Conservation (phyloP, 495 filamentous ascomycete species). For the Neurospora sp. region DNA sequence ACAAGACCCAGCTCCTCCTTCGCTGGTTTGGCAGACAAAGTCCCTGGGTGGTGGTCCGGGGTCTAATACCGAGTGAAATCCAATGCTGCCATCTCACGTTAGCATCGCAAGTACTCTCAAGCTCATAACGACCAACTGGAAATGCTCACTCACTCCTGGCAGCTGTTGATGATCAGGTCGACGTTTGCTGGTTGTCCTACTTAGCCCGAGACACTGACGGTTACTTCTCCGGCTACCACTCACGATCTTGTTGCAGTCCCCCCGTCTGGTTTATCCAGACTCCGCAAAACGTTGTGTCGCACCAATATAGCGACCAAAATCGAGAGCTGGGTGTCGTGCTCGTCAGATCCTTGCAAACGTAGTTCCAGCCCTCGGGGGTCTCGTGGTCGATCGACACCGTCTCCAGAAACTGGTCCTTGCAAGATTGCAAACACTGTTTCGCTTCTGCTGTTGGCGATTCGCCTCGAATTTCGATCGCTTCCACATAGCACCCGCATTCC, state of each 20-base stretch:
- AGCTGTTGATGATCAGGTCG: slow-evolving; percentile 37
- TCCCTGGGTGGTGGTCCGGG: slow-evolving; percentile 24
- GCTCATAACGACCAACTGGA: not conserved
- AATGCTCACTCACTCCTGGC: slow-evolving; percentile 30
- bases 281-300: slow-evolving; percentile 34
- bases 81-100: slow-evolving; percentile 19
- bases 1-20: slow-evolving; percentile 1
- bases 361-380: slow-evolving; percentile 8
- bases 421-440: slow-evolving; percentile 13
- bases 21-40: slow-evolving; percentile 13
- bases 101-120: not conserved
- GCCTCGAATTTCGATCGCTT: slow-evolving; percentile 6
- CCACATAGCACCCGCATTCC: slow-evolving; percentile 17
- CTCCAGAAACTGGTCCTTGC: slow-evolving; percentile 14
- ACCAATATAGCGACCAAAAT: slow-evolving; percentile 36
- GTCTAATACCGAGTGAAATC: slow-evolving; percentile 26
- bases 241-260: slow-evolving; percentile 30
- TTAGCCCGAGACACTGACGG: slow-evolving; percentile 15
- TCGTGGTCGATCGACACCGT: slow-evolving; percentile 7
- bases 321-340: not conserved
- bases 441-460: slow-evolving; percentile 1
- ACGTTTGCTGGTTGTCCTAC: slow-evolving; percentile 26
- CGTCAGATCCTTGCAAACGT: slow-evolving; percentile 12
- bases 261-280: slow-evolving; percentile 22
- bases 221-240: slow-evolving; percentile 15